These are phyloP conservation scores for Phytopythium sindhum DNA, from an alignment of 352 stramenopile species.

Conservation along the genomic window DNA sequence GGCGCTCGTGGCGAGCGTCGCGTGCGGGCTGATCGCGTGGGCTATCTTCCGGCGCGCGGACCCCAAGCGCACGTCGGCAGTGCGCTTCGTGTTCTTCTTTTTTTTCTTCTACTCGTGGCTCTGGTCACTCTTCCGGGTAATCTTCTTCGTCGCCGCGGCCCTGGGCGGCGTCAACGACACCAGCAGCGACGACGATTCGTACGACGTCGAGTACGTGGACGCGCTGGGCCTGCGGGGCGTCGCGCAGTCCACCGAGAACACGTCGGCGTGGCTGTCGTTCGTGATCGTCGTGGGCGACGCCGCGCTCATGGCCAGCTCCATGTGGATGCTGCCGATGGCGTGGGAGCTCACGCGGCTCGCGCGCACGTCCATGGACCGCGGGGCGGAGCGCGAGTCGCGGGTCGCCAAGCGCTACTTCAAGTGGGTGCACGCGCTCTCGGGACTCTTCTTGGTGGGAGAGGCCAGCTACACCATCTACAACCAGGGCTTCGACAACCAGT, in stretches of 20 bases:
- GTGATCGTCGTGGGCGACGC: conserved; percentile 39
- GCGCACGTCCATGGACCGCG: conserved; percentile 37
- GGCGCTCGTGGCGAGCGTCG: conserved; percentile 31
- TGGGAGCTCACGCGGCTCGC: conserved; percentile 40
- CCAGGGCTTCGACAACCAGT: conserved; percentile 27
- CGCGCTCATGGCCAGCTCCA: conserved; percentile 32
- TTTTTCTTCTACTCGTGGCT: conserved; percentile 64
- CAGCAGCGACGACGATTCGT: conserved; percentile 6
- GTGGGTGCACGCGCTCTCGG: conserved; percentile 31
- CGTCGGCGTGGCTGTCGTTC: conserved; percentile 34
- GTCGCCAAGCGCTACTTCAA: conserved; percentile 24
- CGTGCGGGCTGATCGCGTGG: conserved; percentile 33
- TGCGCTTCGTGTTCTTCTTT: conserved; percentile 49
- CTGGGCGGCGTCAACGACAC: conserved; percentile 12
- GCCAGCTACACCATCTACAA: conserved; percentile 35
- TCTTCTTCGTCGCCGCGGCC: conserved; percentile 44
- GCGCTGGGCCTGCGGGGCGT: conserved; percentile 35
- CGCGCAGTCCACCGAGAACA: conserved; percentile 32
- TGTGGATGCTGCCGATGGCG: conserved; percentile 53
- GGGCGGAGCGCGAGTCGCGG: conserved; percentile 19
- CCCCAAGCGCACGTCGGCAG: conserved; percentile 29
- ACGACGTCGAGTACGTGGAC: conserved; percentile 29
- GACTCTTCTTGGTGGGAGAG: conserved; percentile 35
- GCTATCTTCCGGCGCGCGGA: conserved; percentile 34
- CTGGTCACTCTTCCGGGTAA: conserved; percentile 46